Evolutionary conservation across 148 eudicot genomes (phyloP).

Genomic region (Heliamphora exappendiculata): DNA sequence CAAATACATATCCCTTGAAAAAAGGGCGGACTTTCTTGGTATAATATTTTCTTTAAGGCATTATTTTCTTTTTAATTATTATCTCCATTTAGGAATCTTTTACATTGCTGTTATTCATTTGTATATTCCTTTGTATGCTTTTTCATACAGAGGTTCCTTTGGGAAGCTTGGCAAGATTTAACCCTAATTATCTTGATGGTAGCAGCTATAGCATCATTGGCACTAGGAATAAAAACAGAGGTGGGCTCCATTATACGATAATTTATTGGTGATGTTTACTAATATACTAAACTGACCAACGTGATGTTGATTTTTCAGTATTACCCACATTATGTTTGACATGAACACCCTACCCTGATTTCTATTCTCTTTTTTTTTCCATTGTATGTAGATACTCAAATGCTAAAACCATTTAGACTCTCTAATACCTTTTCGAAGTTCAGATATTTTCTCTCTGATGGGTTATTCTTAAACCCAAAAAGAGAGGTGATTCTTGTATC

Average conservation of each 20-base stretch:
- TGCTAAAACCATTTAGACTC: neutral
- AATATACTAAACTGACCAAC: neutral
- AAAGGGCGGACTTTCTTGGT: constrained; percentile 77
- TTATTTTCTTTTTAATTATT: neutral
- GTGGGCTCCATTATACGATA: constrained; percentile 26
- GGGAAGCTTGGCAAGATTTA: constrained; percentile 93
- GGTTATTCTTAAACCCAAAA: neutral
- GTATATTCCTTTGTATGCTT: neutral
- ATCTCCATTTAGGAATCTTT: neutral
- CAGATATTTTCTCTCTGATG: neutral
- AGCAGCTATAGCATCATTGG: constrained; percentile 70
- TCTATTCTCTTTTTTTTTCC: neutral
- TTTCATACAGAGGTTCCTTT: constrained; percentile 61
- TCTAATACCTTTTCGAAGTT: neutral
- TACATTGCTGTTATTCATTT: neutral
- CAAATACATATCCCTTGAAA: constrained; percentile 83
- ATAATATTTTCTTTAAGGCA: neutral
- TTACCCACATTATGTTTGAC: neutral
- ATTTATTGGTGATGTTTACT: constrained; percentile 1
- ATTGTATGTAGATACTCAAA: neutral
- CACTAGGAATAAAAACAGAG: constrained; percentile 81
- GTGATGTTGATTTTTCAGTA: neutral
- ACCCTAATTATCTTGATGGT: constrained; percentile 80
- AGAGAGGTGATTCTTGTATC: neutral
- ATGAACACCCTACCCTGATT: neutral